phyloP scores from a whole-genome alignment of 2,329 filamentous ascomycete species.

The Alternaria incomplexa region DNA sequence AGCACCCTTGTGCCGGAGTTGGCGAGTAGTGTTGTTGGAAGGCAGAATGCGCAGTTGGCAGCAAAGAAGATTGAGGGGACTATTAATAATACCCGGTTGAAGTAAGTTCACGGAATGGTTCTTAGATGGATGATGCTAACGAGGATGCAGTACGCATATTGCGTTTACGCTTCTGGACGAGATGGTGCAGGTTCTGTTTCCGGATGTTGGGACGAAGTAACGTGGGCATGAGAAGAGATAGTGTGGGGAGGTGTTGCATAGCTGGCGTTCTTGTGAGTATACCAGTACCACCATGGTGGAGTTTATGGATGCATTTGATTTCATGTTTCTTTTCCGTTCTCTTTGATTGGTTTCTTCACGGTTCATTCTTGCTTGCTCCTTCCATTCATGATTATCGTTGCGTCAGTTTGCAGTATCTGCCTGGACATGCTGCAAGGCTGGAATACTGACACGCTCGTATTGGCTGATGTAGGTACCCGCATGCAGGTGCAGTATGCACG shows the following conservation, averaged over 20 bases:
- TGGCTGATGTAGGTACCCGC: no score
- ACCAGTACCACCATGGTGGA: no score
- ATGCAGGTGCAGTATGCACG: no score
- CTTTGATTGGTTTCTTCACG: no score
- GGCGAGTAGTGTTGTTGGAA: slow-evolving; percentile 89
- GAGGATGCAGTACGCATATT: slow-evolving; percentile 53
- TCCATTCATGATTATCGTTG: no score
- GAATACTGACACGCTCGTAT: no score
- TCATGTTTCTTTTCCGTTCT: no score
- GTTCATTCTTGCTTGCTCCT: no score
- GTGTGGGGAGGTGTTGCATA: background rate
- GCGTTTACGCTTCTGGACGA: slow-evolving; percentile 59
- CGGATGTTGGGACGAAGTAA: slow-evolving; percentile 24
- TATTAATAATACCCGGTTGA: slow-evolving; percentile 87
- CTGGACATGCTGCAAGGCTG: no score
- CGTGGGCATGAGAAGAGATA: background rate
- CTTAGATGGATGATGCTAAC: slow-evolving; percentile 23
- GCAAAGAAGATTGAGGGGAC: slow-evolving; percentile 88
- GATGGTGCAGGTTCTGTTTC: slow-evolving; percentile 54
- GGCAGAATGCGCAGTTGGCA: slow-evolving; percentile 88
- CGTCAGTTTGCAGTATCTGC: no score
- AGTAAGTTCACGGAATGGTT: slow-evolving; percentile 64
- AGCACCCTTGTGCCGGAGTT: slow-evolving; percentile 89
- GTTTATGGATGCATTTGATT: no score
- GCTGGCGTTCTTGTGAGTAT: background rate